Percentiles rank a stretch among this genome's conserved stretches.
phyloP scores from a whole-genome alignment of 768 basidiomycete species.

The Termitomyces sp. region DNA sequence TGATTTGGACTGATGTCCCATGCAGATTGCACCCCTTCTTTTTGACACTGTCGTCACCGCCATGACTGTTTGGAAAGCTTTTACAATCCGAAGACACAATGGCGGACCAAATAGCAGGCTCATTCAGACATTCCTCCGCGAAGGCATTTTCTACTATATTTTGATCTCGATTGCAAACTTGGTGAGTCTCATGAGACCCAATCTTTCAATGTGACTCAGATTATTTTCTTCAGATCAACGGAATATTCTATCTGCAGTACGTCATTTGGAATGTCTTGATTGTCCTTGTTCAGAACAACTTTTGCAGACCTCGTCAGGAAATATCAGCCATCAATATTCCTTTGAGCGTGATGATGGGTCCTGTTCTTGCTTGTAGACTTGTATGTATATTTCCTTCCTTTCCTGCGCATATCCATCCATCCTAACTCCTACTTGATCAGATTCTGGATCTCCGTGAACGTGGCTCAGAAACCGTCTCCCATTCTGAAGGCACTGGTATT shows the following conservation, averaged over 20 bases:
- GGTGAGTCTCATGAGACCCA: constrained; percentile 22
- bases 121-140: constrained; percentile 80
- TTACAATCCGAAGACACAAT: constrained; percentile 68
- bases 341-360: constrained; percentile 78
- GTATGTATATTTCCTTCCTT: constrained; percentile 29
- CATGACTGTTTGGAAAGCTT: constrained; percentile 78
- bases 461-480: constrained; percentile 71
- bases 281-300: not conserved
- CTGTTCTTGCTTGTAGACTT: constrained; percentile 74
- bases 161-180: constrained; percentile 84
- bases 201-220: not conserved
- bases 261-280: constrained; percentile 13
- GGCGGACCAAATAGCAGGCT: constrained; percentile 74
- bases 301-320: constrained; percentile 64
- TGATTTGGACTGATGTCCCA: constrained; percentile 10
- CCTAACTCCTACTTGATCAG: constrained; percentile 24
- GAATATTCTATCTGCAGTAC: constrained; percentile 83
- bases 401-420: constrained; percentile 2
- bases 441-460: constrained; percentile 81
- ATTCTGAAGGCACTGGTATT: constrained; percentile 68
- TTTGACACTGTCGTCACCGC: constrained; percentile 78
- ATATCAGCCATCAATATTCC: constrained; percentile 85
- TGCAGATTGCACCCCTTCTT: constrained; percentile 73
- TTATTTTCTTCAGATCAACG: constrained; percentile 48
- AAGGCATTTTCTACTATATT: constrained; percentile 84